These are phyloP conservation scores for Hygrophorus russula DNA, from an alignment of 768 basidiomycete species.

Conservation along the genomic window DNA sequence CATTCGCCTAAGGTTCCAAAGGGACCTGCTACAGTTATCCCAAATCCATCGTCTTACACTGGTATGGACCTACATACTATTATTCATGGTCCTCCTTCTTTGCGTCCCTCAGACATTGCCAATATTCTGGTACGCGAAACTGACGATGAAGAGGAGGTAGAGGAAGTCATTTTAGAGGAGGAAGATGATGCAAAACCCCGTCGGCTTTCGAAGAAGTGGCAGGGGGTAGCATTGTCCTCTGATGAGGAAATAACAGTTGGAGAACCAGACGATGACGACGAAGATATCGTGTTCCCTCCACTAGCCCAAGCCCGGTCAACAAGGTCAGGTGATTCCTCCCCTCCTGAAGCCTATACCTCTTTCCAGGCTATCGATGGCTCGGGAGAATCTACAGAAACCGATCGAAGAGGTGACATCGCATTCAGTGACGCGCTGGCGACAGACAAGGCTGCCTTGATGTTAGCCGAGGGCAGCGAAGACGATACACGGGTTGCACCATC, in stretches of 20 bases:
- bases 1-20: conserved; percentile 5
- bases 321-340: background rate
- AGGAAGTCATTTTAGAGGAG: conserved; percentile 24
- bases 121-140: conserved; percentile 29
- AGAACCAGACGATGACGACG: background rate
- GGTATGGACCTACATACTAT: conserved; percentile 25
- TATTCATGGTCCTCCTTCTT: conserved; percentile 26
- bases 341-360: conserved; percentile 9
- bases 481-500: background rate
- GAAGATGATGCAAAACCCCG: conserved; percentile 15
- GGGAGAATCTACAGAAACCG: conserved; percentile 21
- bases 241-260: conserved; percentile 18
- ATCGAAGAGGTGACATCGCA: conserved; percentile 21
- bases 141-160: conserved; percentile 23
- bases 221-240: conserved; percentile 15
- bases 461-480: conserved; percentile 3
- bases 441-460: conserved; percentile 17
- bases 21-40: conserved; percentile 3
- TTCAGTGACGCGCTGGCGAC: conserved; percentile 22
- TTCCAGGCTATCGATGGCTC: conserved; percentile 20
- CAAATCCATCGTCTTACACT: background rate
- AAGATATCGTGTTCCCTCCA: background rate
- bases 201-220: conserved; percentile 16
- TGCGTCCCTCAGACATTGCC: conserved; percentile 16
- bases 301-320: background rate